Evolutionary conservation across 257 asterid genomes (phyloP).

Genomic region (Scutellaria galericulata): DNA sequence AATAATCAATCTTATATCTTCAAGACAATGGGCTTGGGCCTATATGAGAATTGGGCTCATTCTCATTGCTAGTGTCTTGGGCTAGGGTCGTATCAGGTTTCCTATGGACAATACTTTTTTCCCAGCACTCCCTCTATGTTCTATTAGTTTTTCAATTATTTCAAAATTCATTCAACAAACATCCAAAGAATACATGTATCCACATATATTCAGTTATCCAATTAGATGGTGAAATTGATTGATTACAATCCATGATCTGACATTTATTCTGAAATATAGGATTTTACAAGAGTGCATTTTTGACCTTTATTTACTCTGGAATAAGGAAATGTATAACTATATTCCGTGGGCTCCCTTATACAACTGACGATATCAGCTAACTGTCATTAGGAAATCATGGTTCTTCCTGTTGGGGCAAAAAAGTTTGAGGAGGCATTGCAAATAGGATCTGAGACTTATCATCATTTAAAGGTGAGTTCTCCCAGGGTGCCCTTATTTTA

Average conservation of each 20-base stretch:
- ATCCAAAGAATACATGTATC: background rate
- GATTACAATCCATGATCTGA: constrained; percentile 3
- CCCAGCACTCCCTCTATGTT: constrained; percentile 1
- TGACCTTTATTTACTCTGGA: constrained; percentile 26
- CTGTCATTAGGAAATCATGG: constrained; percentile 76
- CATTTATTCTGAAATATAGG: constrained; percentile 21
- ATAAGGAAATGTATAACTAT: constrained; percentile 1
- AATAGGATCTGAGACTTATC: constrained; percentile 97
- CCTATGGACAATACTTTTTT: background rate
- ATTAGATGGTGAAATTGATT: constrained; percentile 1
- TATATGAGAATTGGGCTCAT: too few relatives aligned
- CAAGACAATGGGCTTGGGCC: too few relatives aligned
- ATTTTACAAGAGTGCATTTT: background rate
- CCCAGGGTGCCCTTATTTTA: constrained; percentile 23
- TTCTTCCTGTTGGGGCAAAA: constrained; percentile 89
- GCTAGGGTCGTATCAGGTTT: background rate
- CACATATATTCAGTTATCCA: background rate
- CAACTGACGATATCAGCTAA: constrained; percentile 36
- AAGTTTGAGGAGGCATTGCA: constrained; percentile 94
- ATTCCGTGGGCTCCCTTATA: constrained; percentile 16
- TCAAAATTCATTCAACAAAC: constrained; percentile 9
- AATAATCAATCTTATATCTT: too few relatives aligned
- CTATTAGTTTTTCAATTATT: background rate
- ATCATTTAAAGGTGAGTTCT: constrained; percentile 81
- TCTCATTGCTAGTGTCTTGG: too few relatives aligned